Percentiles rank a stretch among this genome's conserved stretches.
These are phyloP conservation scores for Ganoderma sp. DNA, from an alignment of 1,284 basidiomycete genomes.

Conservation along the genomic window DNA sequence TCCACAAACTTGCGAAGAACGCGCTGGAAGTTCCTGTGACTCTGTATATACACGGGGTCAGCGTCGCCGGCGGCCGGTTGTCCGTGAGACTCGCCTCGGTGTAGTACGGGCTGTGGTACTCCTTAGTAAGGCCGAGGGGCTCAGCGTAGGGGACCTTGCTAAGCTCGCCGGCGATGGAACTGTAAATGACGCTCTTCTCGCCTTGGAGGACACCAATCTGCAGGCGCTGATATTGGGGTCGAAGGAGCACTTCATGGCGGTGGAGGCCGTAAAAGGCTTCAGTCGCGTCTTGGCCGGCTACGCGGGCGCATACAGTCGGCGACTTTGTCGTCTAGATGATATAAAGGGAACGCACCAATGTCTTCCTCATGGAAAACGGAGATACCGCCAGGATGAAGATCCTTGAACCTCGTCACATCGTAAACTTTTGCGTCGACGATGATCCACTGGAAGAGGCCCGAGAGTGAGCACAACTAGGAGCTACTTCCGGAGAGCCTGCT, in stretches of 20 bases:
- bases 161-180: slow-evolving; percentile 55
- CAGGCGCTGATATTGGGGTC: slow-evolving; percentile 74
- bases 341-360: slow-evolving; percentile 50
- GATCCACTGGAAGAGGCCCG: slow-evolving; percentile 63
- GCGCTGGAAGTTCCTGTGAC: slow-evolving; percentile 55
- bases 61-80: background rate
- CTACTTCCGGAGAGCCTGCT: background rate
- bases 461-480: background rate
- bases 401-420: slow-evolving; percentile 78
- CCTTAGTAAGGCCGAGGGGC: slow-evolving; percentile 75
- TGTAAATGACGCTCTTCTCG: slow-evolving; percentile 62
- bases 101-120: slow-evolving; percentile 77
- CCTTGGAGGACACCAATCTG: slow-evolving; percentile 75
- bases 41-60: slow-evolving; percentile 39
- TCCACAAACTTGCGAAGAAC: slow-evolving; percentile 57
- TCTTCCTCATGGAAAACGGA: slow-evolving; percentile 77
- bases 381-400: slow-evolving; percentile 84
- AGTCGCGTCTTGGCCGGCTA: slow-evolving; percentile 81
- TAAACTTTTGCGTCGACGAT: slow-evolving; percentile 86
- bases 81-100: slow-evolving; percentile 45
- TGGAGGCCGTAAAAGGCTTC: slow-evolving; percentile 87
- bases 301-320: slow-evolving; percentile 41
- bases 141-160: slow-evolving; percentile 83
- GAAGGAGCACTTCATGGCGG: slow-evolving; percentile 76
- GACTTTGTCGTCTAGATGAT: no score